Percentiles rank a stretch among this genome's conserved stretches.
Conservation (phyloP, 225 moss, liverwort and hornwort species). For the Sphagnum contortum region DNA sequence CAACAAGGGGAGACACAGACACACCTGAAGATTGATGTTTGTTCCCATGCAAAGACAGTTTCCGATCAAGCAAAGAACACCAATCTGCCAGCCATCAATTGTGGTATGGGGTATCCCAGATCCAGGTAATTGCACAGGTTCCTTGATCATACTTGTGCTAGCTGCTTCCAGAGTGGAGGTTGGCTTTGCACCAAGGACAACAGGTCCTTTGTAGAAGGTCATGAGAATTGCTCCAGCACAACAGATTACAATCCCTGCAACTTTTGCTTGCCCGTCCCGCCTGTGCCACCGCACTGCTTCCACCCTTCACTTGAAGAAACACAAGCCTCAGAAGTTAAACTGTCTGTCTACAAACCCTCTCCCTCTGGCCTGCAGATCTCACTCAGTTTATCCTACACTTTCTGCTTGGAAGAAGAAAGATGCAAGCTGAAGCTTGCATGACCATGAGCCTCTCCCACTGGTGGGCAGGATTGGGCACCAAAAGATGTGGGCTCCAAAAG, state of each 20-base stretch:
- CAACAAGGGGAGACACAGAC: background rate
- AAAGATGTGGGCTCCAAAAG: too few relatives aligned
- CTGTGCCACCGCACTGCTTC: slow-evolving; percentile 63
- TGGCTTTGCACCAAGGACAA: slow-evolving; percentile 6
- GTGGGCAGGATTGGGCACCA: too few relatives aligned
- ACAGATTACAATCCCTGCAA: slow-evolving; percentile 54
- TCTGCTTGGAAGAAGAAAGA: too few relatives aligned
- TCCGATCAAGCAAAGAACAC: slow-evolving; percentile 45
- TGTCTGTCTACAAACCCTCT: too few relatives aligned
- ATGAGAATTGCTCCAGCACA: slow-evolving; percentile 60
- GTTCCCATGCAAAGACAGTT: slow-evolving; percentile 23
- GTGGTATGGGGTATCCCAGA: background rate
- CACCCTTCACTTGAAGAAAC: slow-evolving; percentile 23
- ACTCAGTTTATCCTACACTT: too few relatives aligned
- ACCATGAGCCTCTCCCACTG: too few relatives aligned
- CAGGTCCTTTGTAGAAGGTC: slow-evolving; percentile 60
- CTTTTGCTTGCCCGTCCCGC: slow-evolving; percentile 63
- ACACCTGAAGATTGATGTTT: slow-evolving; percentile 62
- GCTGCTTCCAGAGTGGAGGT: slow-evolving; percentile 10
- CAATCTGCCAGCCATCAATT: slow-evolving; percentile 29
- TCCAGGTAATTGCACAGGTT: slow-evolving; percentile 2
- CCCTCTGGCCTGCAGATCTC: too few relatives aligned
- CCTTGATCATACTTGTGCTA: background rate
- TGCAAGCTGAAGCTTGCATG: too few relatives aligned
- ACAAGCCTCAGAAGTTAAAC: background rate